These are phyloP conservation scores for Macadamia tetraphylla DNA, from an alignment of 164 flowering plant genomes.

Conservation along the genomic window DNA sequence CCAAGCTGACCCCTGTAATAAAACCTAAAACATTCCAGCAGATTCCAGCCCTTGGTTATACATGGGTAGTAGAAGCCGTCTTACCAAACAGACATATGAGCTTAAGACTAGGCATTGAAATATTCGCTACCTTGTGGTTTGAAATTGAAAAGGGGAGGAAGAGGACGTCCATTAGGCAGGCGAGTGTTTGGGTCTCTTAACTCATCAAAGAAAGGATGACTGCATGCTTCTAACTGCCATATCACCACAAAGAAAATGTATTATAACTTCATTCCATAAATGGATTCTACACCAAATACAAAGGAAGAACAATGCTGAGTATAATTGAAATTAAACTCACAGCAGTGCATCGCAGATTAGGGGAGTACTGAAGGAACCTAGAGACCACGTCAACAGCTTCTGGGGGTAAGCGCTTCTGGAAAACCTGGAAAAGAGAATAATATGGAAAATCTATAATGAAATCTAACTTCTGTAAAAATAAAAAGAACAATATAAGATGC, in stretches of 20 bases:
- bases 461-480: not conserved
- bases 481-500: no score
- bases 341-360: conserved; percentile 91
- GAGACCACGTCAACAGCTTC: conserved; percentile 90
- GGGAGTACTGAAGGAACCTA: conserved; percentile 93
- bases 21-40: no score
- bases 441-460: not conserved
- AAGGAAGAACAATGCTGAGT: not conserved
- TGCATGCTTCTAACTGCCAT: conserved; percentile 84
- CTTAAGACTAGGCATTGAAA: not conserved
- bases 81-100: no score
- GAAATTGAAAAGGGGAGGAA: conserved; percentile 91
- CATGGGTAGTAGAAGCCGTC: no score
- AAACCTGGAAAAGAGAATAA: conserved; percentile 44
- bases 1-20: no score
- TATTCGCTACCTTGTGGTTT: conserved; percentile 64
- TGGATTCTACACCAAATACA: not conserved
- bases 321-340: conserved; percentile 38
- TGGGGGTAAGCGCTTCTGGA: conserved; percentile 85
- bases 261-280: not conserved
- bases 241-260: conserved; percentile 5
- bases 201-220: conserved; percentile 95
- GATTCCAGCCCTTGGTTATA: no score
- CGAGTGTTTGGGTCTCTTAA: conserved; percentile 85
- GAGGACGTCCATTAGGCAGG: conserved; percentile 92